Conservation (phyloP, 352 stramenopile genomes). For the Globisporangium parvum region DNA sequence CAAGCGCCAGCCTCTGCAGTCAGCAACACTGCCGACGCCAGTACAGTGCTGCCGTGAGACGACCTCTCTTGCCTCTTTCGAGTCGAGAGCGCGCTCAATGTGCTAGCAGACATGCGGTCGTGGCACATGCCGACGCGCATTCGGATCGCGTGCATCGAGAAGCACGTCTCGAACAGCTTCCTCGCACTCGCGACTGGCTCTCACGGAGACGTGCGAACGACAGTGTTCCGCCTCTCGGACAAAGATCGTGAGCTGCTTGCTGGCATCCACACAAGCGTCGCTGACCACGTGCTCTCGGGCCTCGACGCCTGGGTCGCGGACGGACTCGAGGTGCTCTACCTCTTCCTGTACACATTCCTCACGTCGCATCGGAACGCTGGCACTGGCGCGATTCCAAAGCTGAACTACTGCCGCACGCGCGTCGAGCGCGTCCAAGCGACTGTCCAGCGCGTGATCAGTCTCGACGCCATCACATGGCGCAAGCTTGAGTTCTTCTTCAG, state of each 20-base stretch:
- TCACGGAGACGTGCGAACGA: not conserved
- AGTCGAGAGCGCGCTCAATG: constrained; percentile 11
- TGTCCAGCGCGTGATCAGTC: constrained; percentile 10
- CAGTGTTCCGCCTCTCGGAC: constrained; percentile 7
- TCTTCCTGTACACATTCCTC: constrained; percentile 15
- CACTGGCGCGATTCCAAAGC: constrained; percentile 6
- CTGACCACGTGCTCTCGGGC: not conserved
- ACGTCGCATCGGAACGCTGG: constrained; percentile 13
- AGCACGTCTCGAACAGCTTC: constrained; percentile 3
- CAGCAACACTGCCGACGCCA: too few species aligned
- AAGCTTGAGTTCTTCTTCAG: constrained; percentile 11
- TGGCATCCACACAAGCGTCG: constrained; percentile 3
- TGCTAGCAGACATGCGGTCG: constrained; percentile 12
- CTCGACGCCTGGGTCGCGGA: constrained; percentile 10
- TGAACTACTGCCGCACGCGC: constrained; percentile 13
- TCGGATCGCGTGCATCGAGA: constrained; percentile 12
- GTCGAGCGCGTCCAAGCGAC: constrained; percentile 6
- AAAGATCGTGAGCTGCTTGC: constrained; percentile 14
- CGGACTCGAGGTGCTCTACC: constrained; percentile 13
- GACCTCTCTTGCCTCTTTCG: constrained; percentile 7
- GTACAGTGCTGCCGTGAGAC: not conserved
- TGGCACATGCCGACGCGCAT: constrained; percentile 14
- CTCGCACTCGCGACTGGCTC: not conserved
- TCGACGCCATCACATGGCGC: constrained; percentile 8
- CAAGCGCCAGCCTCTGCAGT: not conserved